Evolutionary conservation across 495 filamentous ascomycete genomes (phyloP), one percentile per base, ranked within the genome.

Genomic region (Margaritispora aquatica): DNA sequence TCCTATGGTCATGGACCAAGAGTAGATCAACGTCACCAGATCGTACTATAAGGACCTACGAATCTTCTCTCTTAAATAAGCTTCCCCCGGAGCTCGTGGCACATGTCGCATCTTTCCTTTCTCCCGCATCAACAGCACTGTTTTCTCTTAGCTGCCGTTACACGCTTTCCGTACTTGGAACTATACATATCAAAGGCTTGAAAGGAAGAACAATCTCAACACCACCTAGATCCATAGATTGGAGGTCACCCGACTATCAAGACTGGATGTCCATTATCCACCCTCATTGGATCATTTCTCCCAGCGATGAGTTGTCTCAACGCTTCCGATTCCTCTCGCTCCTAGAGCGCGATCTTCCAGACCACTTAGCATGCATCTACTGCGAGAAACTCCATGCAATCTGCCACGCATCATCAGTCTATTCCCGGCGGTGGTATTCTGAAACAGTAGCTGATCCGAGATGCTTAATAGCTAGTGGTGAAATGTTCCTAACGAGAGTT

Each of bases 51-150:
- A 44, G 3, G 38, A 44, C 38, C 38, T 44, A 8, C 38, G 66
- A 73, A 10, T 75, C 74, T 20, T 71, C 76, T 34, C 64, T 70
- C 9, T 54, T 78, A 22, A 73, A 75, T 48, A 69, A 71, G 15
- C 68, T 70, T 34, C 75, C 70, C 49, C 75, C 73, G 8, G 58
- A 61, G 23, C 36, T 61, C 58, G 51, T 61, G 36, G 2, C 50
- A 21, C 23, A 61, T n/a, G 31, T 61, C 19, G 26, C 23, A 17
- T 15, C n/a, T 13, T 51, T 55, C 36, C 52, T 61, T 23, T 44
- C 59, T 15, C 54, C 54, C 26, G 53, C 21, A 20, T 56, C 59
- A 44, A 31, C 52, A 17, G 20, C 23, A 26, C 22, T 22, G 2
- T 57, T 61, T 27, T 51, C 44, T 44, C 52, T 61, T 46, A 56